These are phyloP conservation scores for Mortierella alpina DNA, from an alignment of 192 early-diverging fungal genomes.

Conservation along the genomic window DNA sequence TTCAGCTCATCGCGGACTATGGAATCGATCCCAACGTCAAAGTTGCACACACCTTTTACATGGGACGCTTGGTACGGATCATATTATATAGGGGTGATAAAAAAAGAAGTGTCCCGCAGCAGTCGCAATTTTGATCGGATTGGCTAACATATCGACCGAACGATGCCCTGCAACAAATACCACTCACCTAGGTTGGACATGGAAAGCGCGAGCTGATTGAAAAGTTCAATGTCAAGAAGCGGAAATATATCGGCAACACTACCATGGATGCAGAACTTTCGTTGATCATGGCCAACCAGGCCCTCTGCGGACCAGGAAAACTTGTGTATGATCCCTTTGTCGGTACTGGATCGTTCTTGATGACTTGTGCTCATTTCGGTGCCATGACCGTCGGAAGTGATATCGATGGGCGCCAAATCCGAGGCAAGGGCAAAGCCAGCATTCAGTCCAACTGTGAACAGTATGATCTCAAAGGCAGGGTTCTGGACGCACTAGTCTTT, in stretches of 20 bases:
- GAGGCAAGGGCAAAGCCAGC: conserved; percentile 76
- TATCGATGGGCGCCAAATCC: conserved; percentile 98
- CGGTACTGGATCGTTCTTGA: conserved; percentile 92
- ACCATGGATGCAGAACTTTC: conserved; percentile 99
- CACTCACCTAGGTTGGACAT: conserved; percentile 60
- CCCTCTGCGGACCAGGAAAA: conserved; percentile 78
- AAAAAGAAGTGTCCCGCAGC: too few relatives aligned
- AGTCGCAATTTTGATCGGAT: neutral
- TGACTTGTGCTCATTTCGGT: conserved; percentile 96
- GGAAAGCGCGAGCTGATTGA: conserved; percentile 80
- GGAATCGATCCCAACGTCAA: conserved; percentile 60
- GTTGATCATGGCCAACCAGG: conserved; percentile 96
- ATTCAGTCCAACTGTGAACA: conserved; percentile 87
- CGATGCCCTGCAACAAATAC: neutral
- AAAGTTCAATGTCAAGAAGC: conserved; percentile 95
- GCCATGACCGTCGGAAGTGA: conserved; percentile 92
- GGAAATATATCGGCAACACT: conserved; percentile 94
- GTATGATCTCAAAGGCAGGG: conserved; percentile 76
- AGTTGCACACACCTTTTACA: conserved; percentile 64
- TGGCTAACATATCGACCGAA: neutral
- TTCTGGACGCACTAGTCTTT: conserved; percentile 86
- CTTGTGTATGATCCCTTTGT: conserved; percentile 97
- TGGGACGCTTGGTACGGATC: conserved; percentile 70
- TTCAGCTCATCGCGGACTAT: conserved; percentile 84
- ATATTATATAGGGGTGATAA: neutral